Conservation (phyloP, 805 yeast species). For the Cyberlindnera americana region DNA sequence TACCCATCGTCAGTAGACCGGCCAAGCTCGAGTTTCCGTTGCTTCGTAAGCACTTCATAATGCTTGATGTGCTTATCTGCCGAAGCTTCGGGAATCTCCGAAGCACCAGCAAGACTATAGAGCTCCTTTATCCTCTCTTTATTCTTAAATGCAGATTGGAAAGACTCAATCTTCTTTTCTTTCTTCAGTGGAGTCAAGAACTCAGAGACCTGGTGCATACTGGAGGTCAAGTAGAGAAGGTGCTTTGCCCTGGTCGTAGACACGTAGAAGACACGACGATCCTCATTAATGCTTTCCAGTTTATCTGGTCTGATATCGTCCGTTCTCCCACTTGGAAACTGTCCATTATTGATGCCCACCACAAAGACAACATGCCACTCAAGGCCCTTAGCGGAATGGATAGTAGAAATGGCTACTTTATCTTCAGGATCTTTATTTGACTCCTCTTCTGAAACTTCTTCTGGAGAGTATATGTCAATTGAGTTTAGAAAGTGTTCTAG, state of each 20-base stretch:
- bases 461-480: slow-evolving; percentile 32
- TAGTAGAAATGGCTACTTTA: slow-evolving; percentile 64
- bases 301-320: slow-evolving; percentile 16
- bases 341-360: slow-evolving; percentile 65
- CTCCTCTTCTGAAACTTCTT: slow-evolving; percentile 25
- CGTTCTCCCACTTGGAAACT: slow-evolving; percentile 54
- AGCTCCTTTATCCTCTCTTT: slow-evolving; percentile 3
- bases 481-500: slow-evolving; percentile 35
- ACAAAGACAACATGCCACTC: slow-evolving; percentile 94
- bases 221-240: slow-evolving; percentile 41
- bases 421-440: slow-evolving; percentile 25
- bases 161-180: background rate
- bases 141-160: slow-evolving; percentile 5
- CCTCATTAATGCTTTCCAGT: slow-evolving; percentile 55
- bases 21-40: slow-evolving; percentile 17
- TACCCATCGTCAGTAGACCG: too few species aligned
- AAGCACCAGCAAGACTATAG: slow-evolving; percentile 4
- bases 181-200: slow-evolving; percentile 16
- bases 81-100: background rate
- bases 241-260: slow-evolving; percentile 81
- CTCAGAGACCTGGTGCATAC: slow-evolving; percentile 7
- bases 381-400: slow-evolving; percentile 89
- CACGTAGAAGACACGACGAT: slow-evolving; percentile 80
- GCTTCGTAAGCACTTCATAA: background rate
- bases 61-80: background rate